Evolutionary conservation across 2,329 filamentous ascomycete genomes (phyloP).

Genomic region (Beauveria sp.): DNA sequence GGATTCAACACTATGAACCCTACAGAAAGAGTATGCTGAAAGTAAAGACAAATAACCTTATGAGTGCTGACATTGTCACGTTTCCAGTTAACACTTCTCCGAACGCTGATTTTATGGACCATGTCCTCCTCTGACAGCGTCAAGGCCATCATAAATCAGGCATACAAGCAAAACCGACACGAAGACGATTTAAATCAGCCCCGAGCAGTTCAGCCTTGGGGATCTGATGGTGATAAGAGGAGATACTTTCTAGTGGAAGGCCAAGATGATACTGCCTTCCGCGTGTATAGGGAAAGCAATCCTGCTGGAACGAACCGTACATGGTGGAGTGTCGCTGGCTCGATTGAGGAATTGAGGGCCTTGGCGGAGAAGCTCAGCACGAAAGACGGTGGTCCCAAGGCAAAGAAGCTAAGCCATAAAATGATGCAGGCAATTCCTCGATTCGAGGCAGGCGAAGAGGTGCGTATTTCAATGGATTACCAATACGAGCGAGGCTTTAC

Average conservation of each 20-base stretch:
- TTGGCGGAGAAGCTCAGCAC: conserved; percentile 70
- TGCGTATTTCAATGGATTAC: conserved; percentile 30
- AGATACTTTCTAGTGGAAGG: conserved; percentile 93
- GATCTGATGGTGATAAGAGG: conserved; percentile 79
- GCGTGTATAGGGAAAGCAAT: conserved; percentile 90
- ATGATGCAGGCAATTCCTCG: conserved; percentile 75
- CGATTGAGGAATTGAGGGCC: conserved; percentile 73
- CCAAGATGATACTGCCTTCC: conserved; percentile 86
- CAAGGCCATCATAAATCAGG: conserved; percentile 72
- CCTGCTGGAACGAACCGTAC: conserved; percentile 65
- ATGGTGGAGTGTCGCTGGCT: conserved; percentile 90
- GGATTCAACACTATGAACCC: conserved; percentile 79
- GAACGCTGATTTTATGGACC: conserved; percentile 79
- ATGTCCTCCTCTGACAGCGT: conserved; percentile 81
- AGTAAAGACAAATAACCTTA: not conserved
- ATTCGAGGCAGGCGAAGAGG: conserved; percentile 90
- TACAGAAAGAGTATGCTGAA: conserved; percentile 60
- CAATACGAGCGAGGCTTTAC: not conserved
- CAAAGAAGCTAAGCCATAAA: conserved; percentile 67
- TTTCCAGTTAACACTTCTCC: conserved; percentile 69
- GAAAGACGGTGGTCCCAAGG: conserved; percentile 73
- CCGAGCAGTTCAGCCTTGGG: conserved; percentile 85
- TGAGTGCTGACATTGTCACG: conserved; percentile 11
- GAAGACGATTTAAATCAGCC: conserved; percentile 76
- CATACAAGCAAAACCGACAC: conserved; percentile 81